Percentiles rank a stretch among this genome's conserved stretches.
These are phyloP conservation scores for Coprinopsis sp. DNA, from an alignment of 768 basidiomycete genomes.

Conservation along the genomic window DNA sequence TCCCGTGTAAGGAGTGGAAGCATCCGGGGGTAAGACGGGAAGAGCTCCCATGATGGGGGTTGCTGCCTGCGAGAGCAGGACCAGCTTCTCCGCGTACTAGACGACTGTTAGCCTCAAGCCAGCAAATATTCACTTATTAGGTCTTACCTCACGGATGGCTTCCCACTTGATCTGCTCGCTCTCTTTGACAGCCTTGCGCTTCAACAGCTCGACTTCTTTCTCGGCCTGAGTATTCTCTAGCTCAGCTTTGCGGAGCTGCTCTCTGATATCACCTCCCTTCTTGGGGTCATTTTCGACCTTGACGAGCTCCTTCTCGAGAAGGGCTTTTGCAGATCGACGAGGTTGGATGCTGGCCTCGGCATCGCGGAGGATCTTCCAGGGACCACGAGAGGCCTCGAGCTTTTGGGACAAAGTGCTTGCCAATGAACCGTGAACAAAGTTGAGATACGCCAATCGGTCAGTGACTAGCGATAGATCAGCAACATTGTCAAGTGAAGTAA, in stretches of 20 bases:
- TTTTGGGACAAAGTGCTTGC: constrained; percentile 54
- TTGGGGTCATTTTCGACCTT: constrained; percentile 64
- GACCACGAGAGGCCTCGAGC: constrained; percentile 57
- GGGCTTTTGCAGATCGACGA: constrained; percentile 55
- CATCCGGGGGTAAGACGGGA: constrained; percentile 62
- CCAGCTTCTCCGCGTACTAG: constrained; percentile 79
- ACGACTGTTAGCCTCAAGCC: background rate
- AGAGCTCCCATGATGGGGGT: constrained; percentile 56
- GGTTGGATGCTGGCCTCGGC: constrained; percentile 60
- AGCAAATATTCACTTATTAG: background rate
- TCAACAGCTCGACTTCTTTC: constrained; percentile 64
- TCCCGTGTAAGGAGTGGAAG: constrained; percentile 53
- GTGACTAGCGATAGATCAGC: constrained; percentile 43
- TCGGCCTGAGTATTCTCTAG: constrained; percentile 61
- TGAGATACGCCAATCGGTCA: constrained; percentile 78
- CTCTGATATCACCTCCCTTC: constrained; percentile 65
- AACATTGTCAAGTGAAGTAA: constrained; percentile 10
- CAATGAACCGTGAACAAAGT: constrained; percentile 71
- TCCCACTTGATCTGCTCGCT: constrained; percentile 79
- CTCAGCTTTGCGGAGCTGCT: constrained; percentile 63
- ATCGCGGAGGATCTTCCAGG: constrained; percentile 69
- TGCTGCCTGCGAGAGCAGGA: constrained; percentile 69
- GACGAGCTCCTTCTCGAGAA: constrained; percentile 55
- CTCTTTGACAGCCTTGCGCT: constrained; percentile 71
- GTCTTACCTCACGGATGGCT: constrained; percentile 68